Evolutionary conservation across 441 rosid genomes (phyloP), one percentile per base, ranked within the genome.

Genomic region (Breynia disticha): DNA sequence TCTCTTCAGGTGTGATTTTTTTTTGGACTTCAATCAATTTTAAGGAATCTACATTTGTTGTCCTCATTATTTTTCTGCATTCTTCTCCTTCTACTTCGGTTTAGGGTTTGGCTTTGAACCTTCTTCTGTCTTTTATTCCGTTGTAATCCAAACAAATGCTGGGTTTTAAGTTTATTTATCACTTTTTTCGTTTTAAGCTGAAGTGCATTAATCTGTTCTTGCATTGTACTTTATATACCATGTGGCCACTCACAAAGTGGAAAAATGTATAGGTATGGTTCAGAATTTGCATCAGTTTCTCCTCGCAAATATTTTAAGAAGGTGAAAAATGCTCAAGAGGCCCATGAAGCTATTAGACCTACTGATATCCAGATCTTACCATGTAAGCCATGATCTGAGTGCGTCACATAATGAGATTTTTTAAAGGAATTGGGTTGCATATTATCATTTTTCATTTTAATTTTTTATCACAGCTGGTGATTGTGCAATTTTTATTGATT

Each of bases 281-380:
- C 68, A 21, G 78, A 72, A 57, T 83, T 78, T 70, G 80, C 79
- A 51, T 67, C 87, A 56, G 79, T 43, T 45, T 63, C 67, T 67
- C 79, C 81, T 42, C 90, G 86, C 46, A 93, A 84, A 67, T 89
- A 75, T 78, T 86, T 81, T 69, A 93, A 80, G 76, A 93, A 84
- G 77, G 96, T 93, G 66, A 93, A 93, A 76, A 93, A 93, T 74
- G 86, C 97, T 69, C 97, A 86, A 71, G 99, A 93, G 76, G 96
- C 99, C 60, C 99, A 93, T 70, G 99, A 93, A 83, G 99, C 99
- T 68, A 83, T 93, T 65, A 80, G 97, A 70, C 99, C 99, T 60
- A 93, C 99, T 43, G 72, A 78, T 74, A 69, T 87, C 56, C 68
- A 69, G 75, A 74, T 86, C 63, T 74, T 84, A 57, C 99, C 99